Evolutionary conservation across 2,329 filamentous ascomycete species (phyloP), one percentile per base, ranked within the genome.

Genomic region (Elsinoe arachidis): DNA sequence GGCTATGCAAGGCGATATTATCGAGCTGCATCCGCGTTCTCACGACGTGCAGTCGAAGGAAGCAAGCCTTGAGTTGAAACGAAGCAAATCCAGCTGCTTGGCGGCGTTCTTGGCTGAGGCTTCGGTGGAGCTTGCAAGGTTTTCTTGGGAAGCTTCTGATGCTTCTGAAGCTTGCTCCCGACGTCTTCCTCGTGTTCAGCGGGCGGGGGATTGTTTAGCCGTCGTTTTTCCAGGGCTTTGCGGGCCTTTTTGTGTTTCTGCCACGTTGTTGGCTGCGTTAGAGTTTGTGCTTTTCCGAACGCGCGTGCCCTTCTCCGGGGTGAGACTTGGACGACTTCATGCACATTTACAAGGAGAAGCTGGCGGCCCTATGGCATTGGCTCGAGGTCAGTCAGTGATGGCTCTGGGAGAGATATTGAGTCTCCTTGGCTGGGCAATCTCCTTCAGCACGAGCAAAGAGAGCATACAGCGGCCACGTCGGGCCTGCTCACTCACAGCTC

Each of bases 21-120:
- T 34, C 7, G 6, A 34, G 2, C 9, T 35, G 21, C 26, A 7
- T 51, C 26, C 46, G 19, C 19, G 5, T 35, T 10, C 21, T 35
- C 46, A 23, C 21, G 46, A 51, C 12, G 5, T 14, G 14, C 26
- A n/a, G 4, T 10, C 7, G 21, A 3, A 26, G 21, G 26, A 12
- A 26, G 19, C 12, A 17, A 46, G 12, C 26, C 19, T 10, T 15
- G 41, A 23, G 17, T 23, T 23, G 41, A 23, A 46, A 46, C 26
- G 41, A 46, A 46, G 41, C 41, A 46, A 46, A 19, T 19, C 19
- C 21, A 46, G 41, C 41, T 26, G 35, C 46, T 51, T 51, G 46
- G 46, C 44, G 10, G 44, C 44, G 44, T 21, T 17, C 44, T 49
- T 49, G 44, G 23, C 44, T 15, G n/a, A 49, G 44, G 41, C 41